Evolutionary conservation across 2,329 filamentous ascomycete species (phyloP).

Genomic region (Teratosphaeria epicoccoides): DNA sequence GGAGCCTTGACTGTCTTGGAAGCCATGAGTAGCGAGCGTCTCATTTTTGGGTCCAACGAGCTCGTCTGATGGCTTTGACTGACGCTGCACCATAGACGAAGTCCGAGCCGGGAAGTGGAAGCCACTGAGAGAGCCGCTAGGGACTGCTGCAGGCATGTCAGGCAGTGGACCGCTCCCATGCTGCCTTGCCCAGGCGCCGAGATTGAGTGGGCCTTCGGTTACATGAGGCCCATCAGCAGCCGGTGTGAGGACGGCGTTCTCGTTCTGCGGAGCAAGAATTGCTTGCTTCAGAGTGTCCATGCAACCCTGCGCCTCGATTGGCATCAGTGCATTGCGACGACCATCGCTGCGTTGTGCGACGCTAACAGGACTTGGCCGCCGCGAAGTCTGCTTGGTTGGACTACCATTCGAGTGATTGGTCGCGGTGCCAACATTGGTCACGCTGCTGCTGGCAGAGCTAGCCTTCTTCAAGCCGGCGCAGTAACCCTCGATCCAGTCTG

Average conservation of each 20-base stretch:
- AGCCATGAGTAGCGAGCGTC: not conserved
- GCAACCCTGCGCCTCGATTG: slow-evolving; percentile 3
- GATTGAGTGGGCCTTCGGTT: slow-evolving; percentile 14
- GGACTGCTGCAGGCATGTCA: slow-evolving; percentile 4
- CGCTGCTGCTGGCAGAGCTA: slow-evolving; percentile 4
- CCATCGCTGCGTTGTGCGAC: not conserved
- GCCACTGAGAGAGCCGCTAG: slow-evolving; percentile 1
- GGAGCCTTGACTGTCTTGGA: not conserved
- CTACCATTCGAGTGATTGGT: slow-evolving; percentile 13
- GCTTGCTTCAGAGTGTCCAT: slow-evolving; percentile 24
- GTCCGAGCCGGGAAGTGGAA: slow-evolving; percentile 16
- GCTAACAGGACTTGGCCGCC: slow-evolving; percentile 16
- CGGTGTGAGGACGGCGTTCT: slow-evolving; percentile 24
- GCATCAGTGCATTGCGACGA: not conserved
- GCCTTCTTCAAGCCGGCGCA: slow-evolving; percentile 24
- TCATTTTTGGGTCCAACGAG: slow-evolving; percentile 1
- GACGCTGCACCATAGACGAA: slow-evolving; percentile 10
- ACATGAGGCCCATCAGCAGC: slow-evolving; percentile 18
- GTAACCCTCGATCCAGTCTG: slow-evolving; percentile 25
- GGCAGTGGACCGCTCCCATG: not conserved
- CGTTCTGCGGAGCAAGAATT: slow-evolving; percentile 22
- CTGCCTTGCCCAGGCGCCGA: slow-evolving; percentile 23
- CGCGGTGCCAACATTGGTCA: not conserved
- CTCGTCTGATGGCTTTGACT: slow-evolving; percentile 1
- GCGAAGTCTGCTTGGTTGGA: slow-evolving; percentile 13